Evolutionary conservation across 2,329 filamentous ascomycete species (phyloP), one percentile per base, ranked within the genome.

Genomic region (Trichoderma atroviride): DNA sequence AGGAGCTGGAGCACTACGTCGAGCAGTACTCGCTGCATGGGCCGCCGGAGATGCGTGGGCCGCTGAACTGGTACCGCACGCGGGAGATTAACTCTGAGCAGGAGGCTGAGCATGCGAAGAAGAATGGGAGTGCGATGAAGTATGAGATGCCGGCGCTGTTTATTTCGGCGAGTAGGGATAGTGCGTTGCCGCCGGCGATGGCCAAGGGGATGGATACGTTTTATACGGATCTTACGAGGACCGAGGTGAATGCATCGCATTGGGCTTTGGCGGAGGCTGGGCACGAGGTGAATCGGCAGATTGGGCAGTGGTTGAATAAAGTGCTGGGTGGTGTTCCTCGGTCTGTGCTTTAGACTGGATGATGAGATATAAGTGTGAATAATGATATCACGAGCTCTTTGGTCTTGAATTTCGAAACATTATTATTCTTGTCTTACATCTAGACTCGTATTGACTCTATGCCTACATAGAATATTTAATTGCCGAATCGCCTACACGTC

Each of bases 61-160:
- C 93, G 19, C 83, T 93, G 70, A 96, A 94, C 80, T 97, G 93
- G 92, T 99, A 99, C 81, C 89, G 94, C 55, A 91, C 87, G 3
- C 84, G 87, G 24, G 82, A 87, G 78, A 79, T 90, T 72, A 97
- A 97, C 79, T 92, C 85, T 77, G 86, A 92, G 52, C 93, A 97
- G 72, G 96, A 97, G 76, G 73, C 78, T 59, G 78, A 83, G 53
- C 82, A 92, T 52, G 83, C 88, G 64, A 83, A 87, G 70, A 89
- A 89, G 70, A 89, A 89, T 75, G 88, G 72, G 40, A 67, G 83
- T 76, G 83, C 79, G 68, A 82, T 92, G 24, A 57, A 22, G 22
- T 69, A 66, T 64, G 80, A 84, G 58, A 82, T 88, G 75, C 92
- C 93, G 0, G 85, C 89, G 5, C 83, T 98, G 74, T 93, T 94